Evolutionary conservation across 495 filamentous ascomycete species (phyloP), one percentile per base, ranked within the genome.

Genomic region (Xanthoparmelia taractica): DNA sequence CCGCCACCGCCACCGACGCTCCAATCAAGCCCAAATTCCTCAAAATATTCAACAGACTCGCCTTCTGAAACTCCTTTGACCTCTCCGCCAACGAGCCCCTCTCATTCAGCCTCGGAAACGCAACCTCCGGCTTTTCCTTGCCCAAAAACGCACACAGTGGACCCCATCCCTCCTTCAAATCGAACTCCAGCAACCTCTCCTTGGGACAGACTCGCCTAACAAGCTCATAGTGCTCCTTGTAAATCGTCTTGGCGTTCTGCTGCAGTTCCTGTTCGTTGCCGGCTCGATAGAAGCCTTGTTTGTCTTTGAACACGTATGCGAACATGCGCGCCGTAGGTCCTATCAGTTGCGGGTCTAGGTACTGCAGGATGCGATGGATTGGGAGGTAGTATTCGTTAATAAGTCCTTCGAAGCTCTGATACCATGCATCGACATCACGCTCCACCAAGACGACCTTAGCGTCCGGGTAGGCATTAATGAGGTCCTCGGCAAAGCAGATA

Each of bases 401-500:
- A 23, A 33, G 31, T 7, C 25, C 50, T 15, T 68, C 17, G 60
- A 70, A 70, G 34, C 67, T 69, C 23, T 27, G 34, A 41, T 69
- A 70, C 68, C 68, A 70, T 11, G 29, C 41, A 8, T 70, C 68
- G 36, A 69, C 43, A 36, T 82, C 79, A 18, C 81, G 74, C 2
- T 72, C 74, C 11, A 76, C 77, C 10, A 84, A 66, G 18, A 84
- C 69, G 13, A 83, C 75, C 63, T 84, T 84, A 37, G 80, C 81
- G 43, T 83, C 78, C 3, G 79, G 78, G 60, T 83, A 83, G 7
- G 77, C 77, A 33, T 75, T 73, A 37, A 82, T 78, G 20, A 84
- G 73, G 63, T 84, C 80, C 57, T 78, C 72, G 37, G 75, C 76
- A 65, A 84, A 83, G 20, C 73, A 72, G 36, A 76, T 73, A n/a